These are phyloP conservation scores for Phoma sp. DNA, from an alignment of 2,329 filamentous ascomycete species.

Conservation along the genomic window DNA sequence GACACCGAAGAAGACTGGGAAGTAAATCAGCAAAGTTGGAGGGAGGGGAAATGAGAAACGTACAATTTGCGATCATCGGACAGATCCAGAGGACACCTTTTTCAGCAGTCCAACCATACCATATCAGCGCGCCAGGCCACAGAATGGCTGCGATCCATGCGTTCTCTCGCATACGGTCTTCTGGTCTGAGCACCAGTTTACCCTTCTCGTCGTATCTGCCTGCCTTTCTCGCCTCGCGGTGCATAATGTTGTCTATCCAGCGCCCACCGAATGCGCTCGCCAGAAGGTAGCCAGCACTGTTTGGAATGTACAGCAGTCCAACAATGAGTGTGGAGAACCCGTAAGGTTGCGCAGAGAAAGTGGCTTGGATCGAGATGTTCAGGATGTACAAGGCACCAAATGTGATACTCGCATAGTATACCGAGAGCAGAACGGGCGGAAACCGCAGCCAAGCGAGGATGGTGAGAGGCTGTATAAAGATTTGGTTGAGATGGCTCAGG, in stretches of 20 bases:
- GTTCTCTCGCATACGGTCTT: constrained; percentile 52
- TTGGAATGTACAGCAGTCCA: constrained; percentile 49
- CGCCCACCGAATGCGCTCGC: constrained; percentile 46
- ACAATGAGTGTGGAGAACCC: constrained; percentile 45
- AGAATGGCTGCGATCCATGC: constrained; percentile 47
- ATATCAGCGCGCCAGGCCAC: constrained; percentile 46
- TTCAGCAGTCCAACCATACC: constrained; percentile 48
- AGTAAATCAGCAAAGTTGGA: not conserved
- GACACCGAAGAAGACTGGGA: constrained; percentile 47
- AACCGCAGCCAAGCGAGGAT: constrained; percentile 49
- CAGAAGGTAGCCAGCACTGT: constrained; percentile 45
- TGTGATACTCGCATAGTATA: constrained; percentile 50
- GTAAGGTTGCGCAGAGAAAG: constrained; percentile 44
- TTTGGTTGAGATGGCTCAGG: constrained; percentile 38
- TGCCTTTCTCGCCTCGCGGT: constrained; percentile 46
- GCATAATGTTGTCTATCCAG: constrained; percentile 52
- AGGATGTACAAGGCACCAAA: constrained; percentile 50
- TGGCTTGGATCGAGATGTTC: constrained; percentile 49
- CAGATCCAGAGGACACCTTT: constrained; percentile 42
- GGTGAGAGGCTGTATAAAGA: constrained; percentile 49
- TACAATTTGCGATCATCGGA: constrained; percentile 47
- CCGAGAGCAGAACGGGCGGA: constrained; percentile 47
- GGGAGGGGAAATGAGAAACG: not conserved
- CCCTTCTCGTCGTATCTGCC: constrained; percentile 45
- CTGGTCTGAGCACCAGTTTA: constrained; percentile 43